phyloP scores from a whole-genome alignment of 2,329 filamentous ascomycete species.

The Venturiaceae sp. region DNA sequence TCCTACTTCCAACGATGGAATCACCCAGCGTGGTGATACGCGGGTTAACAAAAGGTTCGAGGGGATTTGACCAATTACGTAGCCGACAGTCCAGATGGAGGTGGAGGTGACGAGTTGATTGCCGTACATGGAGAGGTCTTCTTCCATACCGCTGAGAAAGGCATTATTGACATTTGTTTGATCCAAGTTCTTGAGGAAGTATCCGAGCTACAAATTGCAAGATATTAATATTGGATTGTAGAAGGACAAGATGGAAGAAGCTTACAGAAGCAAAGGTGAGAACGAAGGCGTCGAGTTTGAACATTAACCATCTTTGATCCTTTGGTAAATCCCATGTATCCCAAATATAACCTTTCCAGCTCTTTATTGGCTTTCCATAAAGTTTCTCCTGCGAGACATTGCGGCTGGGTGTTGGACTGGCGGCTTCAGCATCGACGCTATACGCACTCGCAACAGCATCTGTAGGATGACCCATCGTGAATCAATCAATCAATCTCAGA shows the following conservation, averaged over 20 bases:
- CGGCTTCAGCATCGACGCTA: not conserved
- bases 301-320: slow-evolving; percentile 35
- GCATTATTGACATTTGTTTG: slow-evolving; percentile 20
- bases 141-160: slow-evolving; percentile 22
- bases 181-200: slow-evolving; percentile 19
- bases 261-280: slow-evolving; percentile 27
- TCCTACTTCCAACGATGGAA: slow-evolving; percentile 1
- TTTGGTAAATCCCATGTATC: slow-evolving; percentile 40
- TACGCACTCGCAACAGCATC: not conserved
- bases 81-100: slow-evolving; percentile 20
- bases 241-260: not conserved
- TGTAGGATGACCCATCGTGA: not conserved
- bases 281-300: slow-evolving; percentile 37
- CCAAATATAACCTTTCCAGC: slow-evolving; percentile 35
- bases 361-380: slow-evolving; percentile 17
- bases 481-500: not conserved
- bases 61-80: slow-evolving; percentile 20
- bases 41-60: slow-evolving; percentile 18
- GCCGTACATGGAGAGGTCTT: slow-evolving; percentile 18
- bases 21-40: slow-evolving; percentile 12
- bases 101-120: slow-evolving; percentile 21
- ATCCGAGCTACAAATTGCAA: slow-evolving; percentile 9
- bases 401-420: not conserved
- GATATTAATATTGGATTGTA: not conserved
- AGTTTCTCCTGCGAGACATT: not conserved